Evolutionary conservation across 805 yeast genomes (phyloP).

Genomic region (Saturnispora quitensis): DNA sequence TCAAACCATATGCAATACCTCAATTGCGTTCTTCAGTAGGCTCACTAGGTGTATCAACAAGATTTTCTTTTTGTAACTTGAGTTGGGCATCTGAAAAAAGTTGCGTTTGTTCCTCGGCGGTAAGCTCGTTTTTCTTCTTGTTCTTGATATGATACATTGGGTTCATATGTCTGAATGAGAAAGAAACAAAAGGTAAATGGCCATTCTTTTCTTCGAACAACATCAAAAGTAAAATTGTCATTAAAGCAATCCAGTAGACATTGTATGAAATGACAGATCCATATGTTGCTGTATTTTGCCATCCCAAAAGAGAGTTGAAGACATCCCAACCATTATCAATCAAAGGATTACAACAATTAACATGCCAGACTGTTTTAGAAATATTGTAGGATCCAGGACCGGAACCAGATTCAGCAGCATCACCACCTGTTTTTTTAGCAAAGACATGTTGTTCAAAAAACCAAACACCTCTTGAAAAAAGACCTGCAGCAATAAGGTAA

Average conservation of each 20-base stretch:
- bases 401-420: slow-evolving; percentile 83
- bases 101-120: slow-evolving; percentile 41
- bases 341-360: slow-evolving; percentile 94
- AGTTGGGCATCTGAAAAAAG: slow-evolving; percentile 38
- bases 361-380: slow-evolving; percentile 79
- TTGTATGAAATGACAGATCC: slow-evolving; percentile 88
- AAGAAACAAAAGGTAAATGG: slow-evolving; percentile 57
- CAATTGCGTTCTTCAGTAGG: background rate
- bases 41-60: background rate
- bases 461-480: slow-evolving; percentile 93
- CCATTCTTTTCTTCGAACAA: slow-evolving; percentile 78
- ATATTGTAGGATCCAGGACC: slow-evolving; percentile 96
- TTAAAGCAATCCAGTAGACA: slow-evolving; percentile 73
- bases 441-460: slow-evolving; percentile 64
- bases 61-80: background rate
- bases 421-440: slow-evolving; percentile 75
- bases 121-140: slow-evolving; percentile 52
- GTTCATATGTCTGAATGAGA: slow-evolving; percentile 44
- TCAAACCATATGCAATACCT: background rate
- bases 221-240: slow-evolving; percentile 49
- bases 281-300: slow-evolving; percentile 95
- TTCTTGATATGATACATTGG: slow-evolving; percentile 68
- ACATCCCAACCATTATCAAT: slow-evolving; percentile 93
- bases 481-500: slow-evolving; percentile 84
- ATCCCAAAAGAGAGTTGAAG: slow-evolving; percentile 87